Evolutionary conservation across 805 yeast genomes (phyloP).

Genomic region (Teunomyces atbi): DNA sequence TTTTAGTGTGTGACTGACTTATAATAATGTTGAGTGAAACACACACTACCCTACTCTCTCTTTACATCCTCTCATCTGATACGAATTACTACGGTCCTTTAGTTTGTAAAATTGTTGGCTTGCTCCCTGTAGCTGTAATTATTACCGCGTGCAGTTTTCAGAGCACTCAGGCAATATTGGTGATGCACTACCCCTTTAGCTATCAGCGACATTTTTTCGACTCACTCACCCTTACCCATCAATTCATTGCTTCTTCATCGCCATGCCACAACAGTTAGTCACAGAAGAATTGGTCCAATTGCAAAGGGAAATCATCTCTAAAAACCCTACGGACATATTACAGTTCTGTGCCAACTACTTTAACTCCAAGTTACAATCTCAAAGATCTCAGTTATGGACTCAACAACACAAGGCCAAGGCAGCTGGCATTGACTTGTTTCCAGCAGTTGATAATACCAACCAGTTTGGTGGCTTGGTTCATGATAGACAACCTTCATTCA

Average conservation of each 20-base stretch:
- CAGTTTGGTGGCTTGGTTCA: slow-evolving; percentile 28
- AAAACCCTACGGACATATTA: slow-evolving; percentile 64
- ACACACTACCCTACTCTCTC: not conserved
- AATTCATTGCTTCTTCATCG: not conserved
- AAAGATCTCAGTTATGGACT: slow-evolving; percentile 52
- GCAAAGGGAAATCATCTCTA: slow-evolving; percentile 50
- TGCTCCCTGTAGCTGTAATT: too few relatives aligned
- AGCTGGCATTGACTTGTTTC: slow-evolving; percentile 50
- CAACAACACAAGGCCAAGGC: slow-evolving; percentile 48
- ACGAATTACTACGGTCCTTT: too few relatives aligned
- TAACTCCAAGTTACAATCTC: slow-evolving; percentile 57
- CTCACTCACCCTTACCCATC: slow-evolving; percentile 1
- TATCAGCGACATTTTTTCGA: slow-evolving; percentile 3
- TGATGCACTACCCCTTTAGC: not conserved
- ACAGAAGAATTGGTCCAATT: slow-evolving; percentile 59
- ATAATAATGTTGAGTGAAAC: too few relatives aligned
- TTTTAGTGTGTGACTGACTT: not conserved
- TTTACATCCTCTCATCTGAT: too few relatives aligned
- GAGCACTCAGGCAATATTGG: not conserved
- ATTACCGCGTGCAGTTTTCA: not conserved
- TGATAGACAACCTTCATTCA: slow-evolving; percentile 48
- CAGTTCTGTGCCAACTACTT: slow-evolving; percentile 79
- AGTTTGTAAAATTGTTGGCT: too few relatives aligned
- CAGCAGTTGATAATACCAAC: slow-evolving; percentile 35
- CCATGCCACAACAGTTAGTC: slow-evolving; percentile 15